phyloP scores from a whole-genome alignment of 2,329 filamentous ascomycete species.

The Grosmannia huntii region DNA sequence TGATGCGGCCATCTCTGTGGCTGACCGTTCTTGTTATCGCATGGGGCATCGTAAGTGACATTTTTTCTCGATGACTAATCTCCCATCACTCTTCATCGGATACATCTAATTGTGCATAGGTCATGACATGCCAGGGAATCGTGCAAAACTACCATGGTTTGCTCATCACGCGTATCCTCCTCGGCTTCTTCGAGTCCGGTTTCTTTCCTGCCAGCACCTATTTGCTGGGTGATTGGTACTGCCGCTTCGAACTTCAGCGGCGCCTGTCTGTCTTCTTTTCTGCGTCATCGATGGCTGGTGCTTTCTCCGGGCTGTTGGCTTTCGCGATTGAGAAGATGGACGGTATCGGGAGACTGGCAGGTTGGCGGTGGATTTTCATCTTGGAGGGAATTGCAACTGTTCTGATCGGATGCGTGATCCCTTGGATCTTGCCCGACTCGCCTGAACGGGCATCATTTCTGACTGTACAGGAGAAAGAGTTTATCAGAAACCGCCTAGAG shows the following conservation, averaged over 20 bases:
- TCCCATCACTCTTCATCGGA: not conserved
- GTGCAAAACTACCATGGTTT: constrained; percentile 34
- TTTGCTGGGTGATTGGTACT: not conserved
- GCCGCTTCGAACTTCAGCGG: constrained; percentile 1
- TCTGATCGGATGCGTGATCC: constrained; percentile 12
- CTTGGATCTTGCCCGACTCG: constrained; percentile 18
- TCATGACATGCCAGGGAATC: constrained; percentile 40
- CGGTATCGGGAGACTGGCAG: constrained; percentile 27
- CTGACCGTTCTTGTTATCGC: constrained; percentile 63
- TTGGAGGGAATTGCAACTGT: constrained; percentile 13
- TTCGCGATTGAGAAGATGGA: constrained; percentile 9
- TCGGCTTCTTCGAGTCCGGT: constrained; percentile 53
- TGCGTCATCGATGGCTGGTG: not conserved
- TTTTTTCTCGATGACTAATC: too few relatives aligned
- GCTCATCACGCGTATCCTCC: constrained; percentile 37
- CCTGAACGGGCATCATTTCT: constrained; percentile 22
- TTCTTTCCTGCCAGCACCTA: constrained; percentile 42
- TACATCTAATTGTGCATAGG: constrained; percentile 4
- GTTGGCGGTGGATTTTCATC: constrained; percentile 55
- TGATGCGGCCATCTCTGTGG: constrained; percentile 59
- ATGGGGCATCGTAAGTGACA: constrained; percentile 22
- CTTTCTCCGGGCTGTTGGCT: not conserved
- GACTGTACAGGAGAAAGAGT: constrained; percentile 20
- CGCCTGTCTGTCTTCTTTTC: not conserved
- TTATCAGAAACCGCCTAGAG: constrained; percentile 21